Evolutionary conservation across 1,139 yeast species (phyloP).

Genomic region (Wickerhamomyces sp.): DNA sequence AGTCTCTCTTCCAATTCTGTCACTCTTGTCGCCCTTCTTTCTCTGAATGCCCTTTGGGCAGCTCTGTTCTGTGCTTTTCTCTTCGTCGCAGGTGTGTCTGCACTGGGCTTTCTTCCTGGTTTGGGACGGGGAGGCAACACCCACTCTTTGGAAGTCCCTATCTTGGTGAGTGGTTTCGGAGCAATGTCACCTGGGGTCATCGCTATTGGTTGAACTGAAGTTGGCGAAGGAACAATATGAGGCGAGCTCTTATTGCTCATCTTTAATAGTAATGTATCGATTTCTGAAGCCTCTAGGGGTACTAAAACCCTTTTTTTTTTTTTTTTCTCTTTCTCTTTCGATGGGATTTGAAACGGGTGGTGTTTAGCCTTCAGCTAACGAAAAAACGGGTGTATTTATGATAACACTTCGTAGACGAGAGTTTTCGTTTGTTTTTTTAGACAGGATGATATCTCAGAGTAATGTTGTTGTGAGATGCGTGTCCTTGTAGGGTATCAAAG

Average conservation of each 20-base stretch:
- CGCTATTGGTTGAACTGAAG: constrained; percentile 4
- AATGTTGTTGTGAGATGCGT: not conserved
- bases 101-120: constrained; percentile 85
- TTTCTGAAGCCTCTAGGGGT: not conserved
- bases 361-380: too few relatives aligned
- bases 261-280: too few relatives aligned
- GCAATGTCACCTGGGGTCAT: constrained; percentile 1
- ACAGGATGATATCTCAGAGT: too few relatives aligned
- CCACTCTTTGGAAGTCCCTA: constrained; percentile 82
- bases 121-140: constrained; percentile 87
- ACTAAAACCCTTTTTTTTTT: not conserved
- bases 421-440: too few relatives aligned
- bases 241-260: constrained; percentile 10
- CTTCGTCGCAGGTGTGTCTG: constrained; percentile 63
- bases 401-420: too few relatives aligned
- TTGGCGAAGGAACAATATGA: constrained; percentile 11
- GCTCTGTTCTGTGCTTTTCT: constrained; percentile 93
- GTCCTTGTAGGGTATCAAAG: too few relatives aligned
- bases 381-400: not conserved
- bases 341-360: too few relatives aligned
- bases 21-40: constrained; percentile 34
- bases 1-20: constrained; percentile 49
- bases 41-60: constrained; percentile 82
- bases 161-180: constrained; percentile 28
- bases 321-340: not conserved